phyloP scores from a whole-genome alignment of 2,329 filamentous ascomycete genomes.

The Arthrocladium fulminans region DNA sequence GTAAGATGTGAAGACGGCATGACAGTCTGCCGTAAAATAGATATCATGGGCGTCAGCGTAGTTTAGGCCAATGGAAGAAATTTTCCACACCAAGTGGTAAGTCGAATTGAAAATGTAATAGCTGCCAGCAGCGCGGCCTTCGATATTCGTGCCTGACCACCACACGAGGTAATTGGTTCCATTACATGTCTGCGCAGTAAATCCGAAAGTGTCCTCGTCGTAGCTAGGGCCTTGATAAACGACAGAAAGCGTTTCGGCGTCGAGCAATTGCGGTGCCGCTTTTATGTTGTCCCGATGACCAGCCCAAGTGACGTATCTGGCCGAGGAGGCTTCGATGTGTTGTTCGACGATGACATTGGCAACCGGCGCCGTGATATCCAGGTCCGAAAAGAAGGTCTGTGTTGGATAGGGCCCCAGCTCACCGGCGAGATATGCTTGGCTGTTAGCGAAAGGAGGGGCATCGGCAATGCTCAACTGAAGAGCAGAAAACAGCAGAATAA shows the following conservation, averaged over 20 bases:
- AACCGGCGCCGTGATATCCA: background rate
- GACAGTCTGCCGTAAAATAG: background rate
- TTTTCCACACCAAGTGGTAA: background rate
- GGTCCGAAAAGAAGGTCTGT: conserved; percentile 5
- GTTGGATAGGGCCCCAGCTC: conserved; percentile 2
- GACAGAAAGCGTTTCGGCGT: background rate
- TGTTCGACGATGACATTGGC: conserved; percentile 2
- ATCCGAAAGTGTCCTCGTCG: background rate
- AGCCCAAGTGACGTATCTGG: background rate
- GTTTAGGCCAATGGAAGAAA: background rate
- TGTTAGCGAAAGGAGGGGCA: background rate
- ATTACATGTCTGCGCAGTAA: background rate
- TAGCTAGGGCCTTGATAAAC: background rate
- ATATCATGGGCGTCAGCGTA: background rate
- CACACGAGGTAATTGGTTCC: background rate
- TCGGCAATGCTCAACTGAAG: background rate
- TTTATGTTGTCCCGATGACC: background rate
- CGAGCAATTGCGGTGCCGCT: background rate
- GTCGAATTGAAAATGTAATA: background rate
- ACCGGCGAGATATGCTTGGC: background rate
- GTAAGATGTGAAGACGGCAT: background rate
- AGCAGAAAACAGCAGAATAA: background rate
- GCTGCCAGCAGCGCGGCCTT: background rate
- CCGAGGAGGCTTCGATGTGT: background rate
- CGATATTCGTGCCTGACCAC: conserved; percentile 1